Base-by-base conservation (phyloP, 805 yeast genomes). In the Ogataea degrootiae region DNA sequence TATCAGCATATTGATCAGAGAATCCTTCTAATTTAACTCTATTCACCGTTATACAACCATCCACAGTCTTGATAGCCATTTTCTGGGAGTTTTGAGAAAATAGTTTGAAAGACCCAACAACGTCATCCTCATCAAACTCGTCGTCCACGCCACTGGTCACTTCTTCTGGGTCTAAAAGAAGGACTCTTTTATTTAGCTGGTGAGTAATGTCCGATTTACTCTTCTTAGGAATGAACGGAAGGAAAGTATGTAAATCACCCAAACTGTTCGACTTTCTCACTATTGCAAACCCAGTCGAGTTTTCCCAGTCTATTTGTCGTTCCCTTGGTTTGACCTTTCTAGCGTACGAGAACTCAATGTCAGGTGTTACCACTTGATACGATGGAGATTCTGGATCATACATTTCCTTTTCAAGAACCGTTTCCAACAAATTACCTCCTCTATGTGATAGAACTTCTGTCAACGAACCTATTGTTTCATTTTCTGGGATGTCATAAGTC, bases 361-460 rank as follows among this genome's bases (percentile, higher is more conserved):
- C 39, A 1, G 72, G 61, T 2, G 41, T 17, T 2, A 68, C 6
- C 2, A 61, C 43, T 21, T 35, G 34, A 41, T 53, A 53, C 15
- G 26, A 8, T n/a, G 48, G 42, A 1, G 56, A 43, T 0, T 26
- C 39, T 1, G 57, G 49, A 42, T 64, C 58, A 46, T 57, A 73
- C 7, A 65, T 37, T 1, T 66, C 59, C 1, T 69, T 48, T 1
- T 56, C 54, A 0, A 90, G 51, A 0, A 78, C 79, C 0, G 73
- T 50, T 0, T 61, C 63, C 12, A 92, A 67, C 17, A 86, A 62
- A 0, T 72, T 62, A 0, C 89, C 89, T 1, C 97, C 97, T 2
- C 70, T 56, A 0, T 44, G 54, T 0, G 88, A 88, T 17, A 91
- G 67, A 43, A 70, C 74, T 1, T 70, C 68, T 40, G 75, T 70